phyloP scores from a whole-genome alignment of 768 basidiomycete species.

The Strobilomyces confusus region DNA sequence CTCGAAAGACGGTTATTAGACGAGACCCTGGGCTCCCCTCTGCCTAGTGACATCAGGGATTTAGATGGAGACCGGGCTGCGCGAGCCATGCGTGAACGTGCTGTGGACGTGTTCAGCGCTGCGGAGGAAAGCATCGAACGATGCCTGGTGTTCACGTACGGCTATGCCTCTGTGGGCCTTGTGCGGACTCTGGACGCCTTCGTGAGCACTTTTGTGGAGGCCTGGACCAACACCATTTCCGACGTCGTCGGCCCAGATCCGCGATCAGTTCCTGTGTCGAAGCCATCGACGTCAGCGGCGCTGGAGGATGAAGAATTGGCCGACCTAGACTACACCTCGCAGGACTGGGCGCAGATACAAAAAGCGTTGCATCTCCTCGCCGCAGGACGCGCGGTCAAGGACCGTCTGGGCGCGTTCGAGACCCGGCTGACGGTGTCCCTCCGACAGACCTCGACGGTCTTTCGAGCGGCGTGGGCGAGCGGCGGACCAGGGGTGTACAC shows the following conservation, averaged over 20 bases:
- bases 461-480: constrained; percentile 55
- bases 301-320: constrained; percentile 57
- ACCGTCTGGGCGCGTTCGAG: constrained; percentile 69
- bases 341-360: constrained; percentile 90
- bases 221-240: constrained; percentile 52
- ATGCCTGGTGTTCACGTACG: constrained; percentile 81
- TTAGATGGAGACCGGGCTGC: constrained; percentile 44
- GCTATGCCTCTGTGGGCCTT: constrained; percentile 75
- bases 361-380: constrained; percentile 76
- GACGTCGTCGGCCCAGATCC: constrained; percentile 31
- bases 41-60: constrained; percentile 26
- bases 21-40: constrained; percentile 47
- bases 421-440: constrained; percentile 57
- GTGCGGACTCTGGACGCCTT: constrained; percentile 71
- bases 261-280: constrained; percentile 23
- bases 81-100: constrained; percentile 68
- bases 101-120: constrained; percentile 67
- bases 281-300: constrained; percentile 24
- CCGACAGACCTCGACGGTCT: constrained; percentile 52
- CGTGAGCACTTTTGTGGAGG: constrained; percentile 66
- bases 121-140: constrained; percentile 79
- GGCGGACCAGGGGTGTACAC: constrained; percentile 47
- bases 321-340: constrained; percentile 79
- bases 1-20: constrained; percentile 74
- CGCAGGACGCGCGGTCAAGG: constrained; percentile 69